Base-by-base conservation (phyloP, 164 flowering plant genomes). In the Pachysandra terminalis region DNA sequence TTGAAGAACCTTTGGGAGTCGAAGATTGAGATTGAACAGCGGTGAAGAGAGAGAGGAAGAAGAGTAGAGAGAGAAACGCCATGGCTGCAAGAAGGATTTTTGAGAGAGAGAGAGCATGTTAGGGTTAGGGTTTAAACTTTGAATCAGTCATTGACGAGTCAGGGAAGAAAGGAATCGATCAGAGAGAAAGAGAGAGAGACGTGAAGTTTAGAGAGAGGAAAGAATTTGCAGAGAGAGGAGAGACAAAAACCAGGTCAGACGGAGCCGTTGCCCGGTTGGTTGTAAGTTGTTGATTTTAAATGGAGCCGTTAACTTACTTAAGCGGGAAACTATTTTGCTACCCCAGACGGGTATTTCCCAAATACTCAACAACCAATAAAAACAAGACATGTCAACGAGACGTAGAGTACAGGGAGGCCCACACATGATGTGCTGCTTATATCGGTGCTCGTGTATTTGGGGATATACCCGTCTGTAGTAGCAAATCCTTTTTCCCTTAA, bases 221-320 rank as follows among this genome's bases (percentile, higher is more conserved):
- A 63, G 72, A 63, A 13, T 52, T 53, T 59, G 58, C 67, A 48
- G 27, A 37, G 28, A 64, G 59, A 66, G 53, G 69, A 69, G 73
- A 81, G 79, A 79, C 78, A 78, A 76, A 72, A 72, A 70, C 75
- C 77, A 61, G 69, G 81, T 73, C 80, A 74, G n/a, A n/a, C n/a
- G n/a, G n/a, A n/a, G n/a, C n/a, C n/a, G n/a, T n/a, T n/a, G n/a
- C n/a, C n/a, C n/a, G n/a, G n/a, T n/a, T n/a, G n/a, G n/a, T n/a
- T n/a, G n/a, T n/a, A n/a, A 32, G 5, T 32, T 32, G 37, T 3
- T 7, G 37, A 32, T 32, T 32, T 32, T 3, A 32, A 32, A 32
- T 32, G 37, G 37, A 32, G 37, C 37, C 37, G 37, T n/a, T n/a
- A n/a, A n/a, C n/a, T n/a, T n/a, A n/a, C n/a, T n/a, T n/a, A n/a